These are phyloP conservation scores for Alnus glutinosa DNA, from an alignment of 306 rosid genomes.

Conservation along the genomic window DNA sequence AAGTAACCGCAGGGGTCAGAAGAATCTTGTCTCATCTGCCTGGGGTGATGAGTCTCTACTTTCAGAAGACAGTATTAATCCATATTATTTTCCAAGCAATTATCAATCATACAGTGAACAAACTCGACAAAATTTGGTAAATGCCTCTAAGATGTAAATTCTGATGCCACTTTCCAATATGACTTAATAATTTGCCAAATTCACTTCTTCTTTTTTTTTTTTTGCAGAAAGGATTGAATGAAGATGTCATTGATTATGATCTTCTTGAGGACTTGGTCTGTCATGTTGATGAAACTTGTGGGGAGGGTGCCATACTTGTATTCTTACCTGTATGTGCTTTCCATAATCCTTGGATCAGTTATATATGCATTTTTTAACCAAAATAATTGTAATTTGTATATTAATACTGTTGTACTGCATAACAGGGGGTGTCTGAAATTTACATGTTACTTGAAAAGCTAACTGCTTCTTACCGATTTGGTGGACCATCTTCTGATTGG, in stretches of 20 bases:
- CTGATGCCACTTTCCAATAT: slow-evolving; percentile 8
- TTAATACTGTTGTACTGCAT: slow-evolving; percentile 23
- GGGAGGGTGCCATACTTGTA: slow-evolving; percentile 85
- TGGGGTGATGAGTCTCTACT: slow-evolving; percentile 95
- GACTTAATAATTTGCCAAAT: slow-evolving; percentile 29
- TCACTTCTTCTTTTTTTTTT: not conserved
- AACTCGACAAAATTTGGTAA: slow-evolving; percentile 76
- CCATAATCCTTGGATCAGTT: slow-evolving; percentile 17
- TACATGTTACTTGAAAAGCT: slow-evolving; percentile 68
- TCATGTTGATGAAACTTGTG: slow-evolving; percentile 71
- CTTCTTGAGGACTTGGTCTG: slow-evolving; percentile 88
- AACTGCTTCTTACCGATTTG: slow-evolving; percentile 77
- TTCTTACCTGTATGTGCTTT: slow-evolving; percentile 81
- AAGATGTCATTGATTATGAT: slow-evolving; percentile 92
- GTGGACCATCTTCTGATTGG: slow-evolving; percentile 93
- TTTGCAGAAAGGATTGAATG: slow-evolving; percentile 74
- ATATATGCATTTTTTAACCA: slow-evolving; percentile 12
- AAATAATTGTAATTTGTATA: slow-evolving; percentile 4
- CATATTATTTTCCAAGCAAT: slow-evolving; percentile 54
- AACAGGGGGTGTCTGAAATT: slow-evolving; percentile 84
- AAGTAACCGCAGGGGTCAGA: slow-evolving; percentile 75
- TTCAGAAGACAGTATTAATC: slow-evolving; percentile 68
- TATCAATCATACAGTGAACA: slow-evolving; percentile 74
- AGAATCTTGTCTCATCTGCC: slow-evolving; percentile 79
- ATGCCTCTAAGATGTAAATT: slow-evolving; percentile 31